These are phyloP conservation scores for Quercus bicolor DNA, from an alignment of 306 rosid species.

Conservation along the genomic window DNA sequence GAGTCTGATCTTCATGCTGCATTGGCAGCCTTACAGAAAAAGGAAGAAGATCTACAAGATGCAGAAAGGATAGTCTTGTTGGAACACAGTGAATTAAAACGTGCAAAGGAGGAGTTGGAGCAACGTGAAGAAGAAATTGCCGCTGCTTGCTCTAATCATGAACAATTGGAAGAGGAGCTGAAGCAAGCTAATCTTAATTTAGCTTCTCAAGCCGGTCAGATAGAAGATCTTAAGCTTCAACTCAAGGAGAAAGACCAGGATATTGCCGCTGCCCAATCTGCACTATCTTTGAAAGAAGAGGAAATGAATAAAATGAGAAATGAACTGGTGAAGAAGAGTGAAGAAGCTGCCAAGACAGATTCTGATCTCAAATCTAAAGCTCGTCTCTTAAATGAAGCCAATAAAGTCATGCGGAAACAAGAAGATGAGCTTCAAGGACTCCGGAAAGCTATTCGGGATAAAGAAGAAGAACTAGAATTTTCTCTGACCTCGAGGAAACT, in stretches of 20 bases:
- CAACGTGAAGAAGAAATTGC: slow-evolving; percentile 61
- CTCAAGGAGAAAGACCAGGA: slow-evolving; percentile 53
- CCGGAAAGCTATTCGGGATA: slow-evolving; percentile 41
- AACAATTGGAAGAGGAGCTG: slow-evolving; percentile 57
- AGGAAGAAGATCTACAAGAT: slow-evolving; percentile 76
- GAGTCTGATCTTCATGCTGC: slow-evolving; percentile 76
- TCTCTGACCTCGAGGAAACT: slow-evolving; percentile 34
- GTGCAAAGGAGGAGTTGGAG: slow-evolving; percentile 68
- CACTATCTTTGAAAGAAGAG: slow-evolving; percentile 54
- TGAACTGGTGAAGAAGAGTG: slow-evolving; percentile 49
- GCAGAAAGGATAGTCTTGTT: slow-evolving; percentile 56
- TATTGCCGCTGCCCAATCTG: slow-evolving; percentile 30
- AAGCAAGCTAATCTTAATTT: slow-evolving; percentile 52
- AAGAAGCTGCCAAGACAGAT: slow-evolving; percentile 47
- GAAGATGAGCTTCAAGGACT: slow-evolving; percentile 58
- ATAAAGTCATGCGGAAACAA: slow-evolving; percentile 66
- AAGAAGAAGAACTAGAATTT: slow-evolving; percentile 51
- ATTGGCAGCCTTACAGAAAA: slow-evolving; percentile 54
- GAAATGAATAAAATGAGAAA: slow-evolving; percentile 55
- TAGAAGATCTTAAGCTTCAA: slow-evolving; percentile 60
- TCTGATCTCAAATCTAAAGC: slow-evolving; percentile 57
- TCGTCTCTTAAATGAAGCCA: slow-evolving; percentile 67
- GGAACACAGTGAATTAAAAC: slow-evolving; percentile 52
- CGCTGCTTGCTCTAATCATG: slow-evolving; percentile 52
- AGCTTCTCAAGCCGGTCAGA: slow-evolving; percentile 60